These are phyloP conservation scores for Atkinsonella texensis DNA, from an alignment of 2,329 filamentous ascomycete species.

Conservation along the genomic window DNA sequence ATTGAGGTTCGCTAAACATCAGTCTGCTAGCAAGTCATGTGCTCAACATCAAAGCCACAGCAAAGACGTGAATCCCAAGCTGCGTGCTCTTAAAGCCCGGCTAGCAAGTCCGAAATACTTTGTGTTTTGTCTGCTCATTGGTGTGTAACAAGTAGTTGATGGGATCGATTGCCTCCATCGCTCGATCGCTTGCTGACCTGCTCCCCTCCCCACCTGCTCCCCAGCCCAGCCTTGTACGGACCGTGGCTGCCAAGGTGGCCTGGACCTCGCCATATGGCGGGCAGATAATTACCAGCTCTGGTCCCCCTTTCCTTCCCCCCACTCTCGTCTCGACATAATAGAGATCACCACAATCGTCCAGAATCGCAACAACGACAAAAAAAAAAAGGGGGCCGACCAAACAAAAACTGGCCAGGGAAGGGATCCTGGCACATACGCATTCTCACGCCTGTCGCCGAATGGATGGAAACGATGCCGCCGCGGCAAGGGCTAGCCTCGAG, in stretches of 20 bases:
- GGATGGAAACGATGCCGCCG: conserved; percentile 8
- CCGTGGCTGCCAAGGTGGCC: not conserved
- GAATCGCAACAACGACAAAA: not conserved
- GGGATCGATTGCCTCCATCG: too few relatives aligned
- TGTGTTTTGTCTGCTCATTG: too few relatives aligned
- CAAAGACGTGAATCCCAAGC: too few relatives aligned
- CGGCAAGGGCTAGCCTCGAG: conserved; percentile 6
- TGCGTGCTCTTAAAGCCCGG: too few relatives aligned
- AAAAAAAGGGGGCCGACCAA: not conserved
- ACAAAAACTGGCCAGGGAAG: not conserved
- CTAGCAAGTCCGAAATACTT: too few relatives aligned
- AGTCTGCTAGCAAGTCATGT: too few relatives aligned
- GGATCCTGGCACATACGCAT: not conserved
- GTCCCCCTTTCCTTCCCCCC: not conserved
- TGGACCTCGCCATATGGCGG: not conserved
- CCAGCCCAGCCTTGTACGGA: not conserved
- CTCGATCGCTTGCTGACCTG: too few relatives aligned
- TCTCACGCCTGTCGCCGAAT: conserved; percentile 4
- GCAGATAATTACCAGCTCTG: not conserved
- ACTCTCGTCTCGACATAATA: not conserved
- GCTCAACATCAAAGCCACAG: too few relatives aligned
- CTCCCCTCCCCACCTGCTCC: too few relatives aligned
- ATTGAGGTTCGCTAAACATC: too few relatives aligned
- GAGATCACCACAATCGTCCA: conserved; percentile 1
- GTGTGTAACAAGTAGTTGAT: too few relatives aligned